These are phyloP conservation scores for Phytophthora palmivora DNA, from an alignment of 352 stramenopile species.

Conservation along the genomic window DNA sequence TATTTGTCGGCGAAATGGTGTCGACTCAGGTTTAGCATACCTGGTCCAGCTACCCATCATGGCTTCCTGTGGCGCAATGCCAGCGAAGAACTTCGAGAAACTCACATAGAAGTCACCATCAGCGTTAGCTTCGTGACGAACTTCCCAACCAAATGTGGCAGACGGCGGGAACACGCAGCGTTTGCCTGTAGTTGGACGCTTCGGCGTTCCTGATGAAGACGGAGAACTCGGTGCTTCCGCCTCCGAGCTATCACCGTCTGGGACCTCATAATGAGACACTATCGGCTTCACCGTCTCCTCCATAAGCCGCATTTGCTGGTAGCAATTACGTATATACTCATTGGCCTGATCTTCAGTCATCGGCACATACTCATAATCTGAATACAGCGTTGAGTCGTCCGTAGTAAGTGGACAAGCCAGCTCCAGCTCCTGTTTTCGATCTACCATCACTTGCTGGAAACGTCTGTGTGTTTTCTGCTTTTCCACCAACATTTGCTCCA, in stretches of 20 bases:
- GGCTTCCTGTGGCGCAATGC: conserved; percentile 45
- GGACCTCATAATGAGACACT: conserved; percentile 36
- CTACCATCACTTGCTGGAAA: conserved; percentile 60
- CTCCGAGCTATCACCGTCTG: conserved; percentile 33
- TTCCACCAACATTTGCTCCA: conserved; percentile 59
- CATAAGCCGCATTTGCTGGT: conserved; percentile 61
- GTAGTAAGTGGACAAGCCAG: conserved; percentile 46
- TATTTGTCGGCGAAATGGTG: conserved; percentile 43
- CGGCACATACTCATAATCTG: conserved; percentile 54
- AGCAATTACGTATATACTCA: conserved; percentile 61
- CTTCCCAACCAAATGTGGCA: conserved; percentile 65
- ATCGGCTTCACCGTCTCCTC: conserved; percentile 55
- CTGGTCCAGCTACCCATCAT: conserved; percentile 53
- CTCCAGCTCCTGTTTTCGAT: conserved; percentile 56
- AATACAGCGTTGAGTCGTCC: conserved; percentile 36
- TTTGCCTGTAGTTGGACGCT: conserved; percentile 12
- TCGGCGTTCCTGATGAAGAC: conserved; percentile 5
- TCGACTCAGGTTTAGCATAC: conserved; percentile 32
- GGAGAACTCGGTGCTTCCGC: conserved; percentile 22
- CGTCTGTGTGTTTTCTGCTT: conserved; percentile 53
- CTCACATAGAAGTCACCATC: conserved; percentile 56
- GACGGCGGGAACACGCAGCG: conserved; percentile 47
- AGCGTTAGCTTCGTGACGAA: conserved; percentile 46
- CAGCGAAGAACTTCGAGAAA: conserved; percentile 57
- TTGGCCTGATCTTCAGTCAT: conserved; percentile 66